These are phyloP conservation scores for Lentinula detonsa DNA, from an alignment of 768 basidiomycete species.

Conservation along the genomic window DNA sequence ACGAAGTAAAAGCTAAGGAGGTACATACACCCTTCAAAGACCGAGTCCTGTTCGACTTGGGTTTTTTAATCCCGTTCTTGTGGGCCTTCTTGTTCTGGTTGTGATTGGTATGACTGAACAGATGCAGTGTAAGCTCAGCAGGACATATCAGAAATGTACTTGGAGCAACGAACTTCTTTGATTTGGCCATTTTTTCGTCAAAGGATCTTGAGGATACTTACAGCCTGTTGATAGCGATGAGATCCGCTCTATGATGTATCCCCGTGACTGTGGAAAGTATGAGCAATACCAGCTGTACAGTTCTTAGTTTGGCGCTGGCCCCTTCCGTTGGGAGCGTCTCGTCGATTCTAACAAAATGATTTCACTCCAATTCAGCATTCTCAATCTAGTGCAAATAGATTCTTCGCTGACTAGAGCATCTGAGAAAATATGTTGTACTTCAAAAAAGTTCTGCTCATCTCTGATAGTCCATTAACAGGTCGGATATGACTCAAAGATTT, in stretches of 20 bases:
- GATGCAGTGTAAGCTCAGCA: conserved; percentile 7
- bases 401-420: no score
- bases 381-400: no score
- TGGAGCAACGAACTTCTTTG: conserved; percentile 73
- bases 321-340: no score
- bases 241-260: no score
- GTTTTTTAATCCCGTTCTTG: conserved; percentile 93
- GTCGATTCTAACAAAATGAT: no score
- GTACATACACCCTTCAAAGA: conserved; percentile 87
- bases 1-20: conserved; percentile 3
- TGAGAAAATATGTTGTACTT: no score
- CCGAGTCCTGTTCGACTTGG: conserved; percentile 63
- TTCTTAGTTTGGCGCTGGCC: neutral
- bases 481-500: no score
- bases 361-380: no score
- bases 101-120: conserved; percentile 79
- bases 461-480: no score
- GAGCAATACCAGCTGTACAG: conserved; percentile 1
- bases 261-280: neutral
- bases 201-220: conserved; percentile 17
- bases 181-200: conserved; percentile 81
- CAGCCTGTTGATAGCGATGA: neutral
- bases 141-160: neutral
- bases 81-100: conserved; percentile 98
- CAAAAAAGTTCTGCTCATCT: no score